Evolutionary conservation across 1,284 basidiomycete species (phyloP), one percentile per base, ranked within the genome.

Genomic region (Tetrapyrgos nigripes): DNA sequence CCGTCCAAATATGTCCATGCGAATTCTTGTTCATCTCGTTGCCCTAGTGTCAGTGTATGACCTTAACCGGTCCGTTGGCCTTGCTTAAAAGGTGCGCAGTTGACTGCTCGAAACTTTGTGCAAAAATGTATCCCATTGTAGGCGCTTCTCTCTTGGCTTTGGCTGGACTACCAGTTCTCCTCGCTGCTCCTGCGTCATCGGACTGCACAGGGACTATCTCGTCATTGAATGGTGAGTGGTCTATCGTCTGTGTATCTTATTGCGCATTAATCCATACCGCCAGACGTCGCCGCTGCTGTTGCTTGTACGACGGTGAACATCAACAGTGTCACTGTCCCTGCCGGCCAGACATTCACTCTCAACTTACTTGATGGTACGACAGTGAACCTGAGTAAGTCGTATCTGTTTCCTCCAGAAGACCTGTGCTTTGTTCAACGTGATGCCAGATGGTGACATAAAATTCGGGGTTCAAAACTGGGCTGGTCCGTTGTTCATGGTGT

Each of bases 241-340:
- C n/a, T n/a, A 33, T 33, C 31, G 31, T 33, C 31, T 33, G 8
- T 33, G 31, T 33, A 33, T 33, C 8, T 33, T 33, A 45, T 19
- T 45, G 10, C 11, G 5, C 14, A 40, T 33, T 33, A 33, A 33
- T 33, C 14, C 31, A 8, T 14, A 40, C 13, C 19, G 17, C 17
- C 55, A 73, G 80, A 82, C 65, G 78, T 83, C 33, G 61, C 71
- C 14, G 70, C 64, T 33, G 81, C 82, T 43, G 74, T 79, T 33
- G 62, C 70, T 53, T 83, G 81, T 65, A 81, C 78, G 5, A 82
- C 77, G 13, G 76, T 83, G 43, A 77, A 78, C 63, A 74, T 83
- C 58, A 78, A 81, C 55, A 63, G 72, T 26, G 83, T 83, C 66
- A 79, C 74, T 3, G 82, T 83, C 21, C 78, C 82, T n/a, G 74